Evolutionary conservation across 306 rosid genomes (phyloP), one percentile per base, ranked within the genome.

Genomic region (Begonia masoniana): DNA sequence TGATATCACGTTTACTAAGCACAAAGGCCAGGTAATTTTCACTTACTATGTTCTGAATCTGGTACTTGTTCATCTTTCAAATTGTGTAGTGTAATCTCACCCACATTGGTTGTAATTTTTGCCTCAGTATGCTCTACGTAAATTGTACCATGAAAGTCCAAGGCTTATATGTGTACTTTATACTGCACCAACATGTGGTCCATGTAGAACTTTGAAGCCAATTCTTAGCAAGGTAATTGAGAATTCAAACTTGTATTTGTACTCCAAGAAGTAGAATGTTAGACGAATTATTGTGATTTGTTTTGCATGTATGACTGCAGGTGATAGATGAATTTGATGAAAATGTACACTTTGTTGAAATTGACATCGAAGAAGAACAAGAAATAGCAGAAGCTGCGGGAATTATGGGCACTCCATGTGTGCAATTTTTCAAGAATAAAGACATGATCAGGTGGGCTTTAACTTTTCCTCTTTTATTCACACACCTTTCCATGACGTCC

Each of bases 371-470:
- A 76, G 95, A 89, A 71, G 97, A 89, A 76, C 97, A 69, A 41
- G 97, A 89, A 70, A 56, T 89, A 66, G 95, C 97, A 17, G 97
- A 78, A 75, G 97, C 97, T 64, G 97, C 94, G 39, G 95, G 85
- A 54, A 85, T 89, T 72, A 89, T 85, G 97, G 95, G 97, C 54
- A 85, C 97, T 62, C 97, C 95, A n/a, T 85, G 95, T 47, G 94
- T 85, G 72, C 95, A 89, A 76, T 89, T 74, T 74, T 89, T 85
- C 71, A 89, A 89, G 76, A 89, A 82, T 63, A 89, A 85, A 77
- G 95, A 85, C 68, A 85, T 80, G 88, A 47, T 89, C 62, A 63
- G 77, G 97, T 82, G 41, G 70, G 84, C 58, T 63, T 47, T 61
- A 57, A 35, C 15, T 62, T 43, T 51, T 56, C 64, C 35, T 26